A percentile compares a stretch with the other conserved stretches of the same genome.
Conservation (phyloP, 176 grass and related monocot species). For the Bothriochloa decipiens region DNA sequence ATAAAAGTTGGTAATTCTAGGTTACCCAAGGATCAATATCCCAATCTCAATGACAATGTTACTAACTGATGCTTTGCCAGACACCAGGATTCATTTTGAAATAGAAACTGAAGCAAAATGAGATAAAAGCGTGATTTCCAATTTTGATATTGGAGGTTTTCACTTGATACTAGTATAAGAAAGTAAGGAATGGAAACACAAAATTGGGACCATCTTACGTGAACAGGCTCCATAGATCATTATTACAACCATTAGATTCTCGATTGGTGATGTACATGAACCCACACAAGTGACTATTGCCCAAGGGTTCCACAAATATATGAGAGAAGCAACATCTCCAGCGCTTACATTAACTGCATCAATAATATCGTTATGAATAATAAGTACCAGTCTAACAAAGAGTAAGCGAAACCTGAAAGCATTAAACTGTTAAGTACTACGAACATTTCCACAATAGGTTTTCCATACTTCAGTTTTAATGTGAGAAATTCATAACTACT, state of each 20-base stretch:
- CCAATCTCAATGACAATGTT: constrained; percentile 14
- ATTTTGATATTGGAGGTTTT: not conserved
- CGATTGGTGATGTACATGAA: constrained; percentile 85
- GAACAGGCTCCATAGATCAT: constrained; percentile 91
- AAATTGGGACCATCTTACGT: constrained; percentile 48
- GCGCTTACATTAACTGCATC: constrained; percentile 56
- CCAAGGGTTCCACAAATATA: constrained; percentile 98
- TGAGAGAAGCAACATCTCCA: constrained; percentile 84
- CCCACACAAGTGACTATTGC: constrained; percentile 88
- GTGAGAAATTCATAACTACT: not conserved
- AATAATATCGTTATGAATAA: constrained; percentile 21
- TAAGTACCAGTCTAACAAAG: constrained; percentile 28
- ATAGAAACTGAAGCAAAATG: constrained; percentile 7
- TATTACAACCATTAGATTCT: constrained; percentile 92
- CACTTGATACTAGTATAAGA: not conserved
- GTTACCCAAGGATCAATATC: not conserved
- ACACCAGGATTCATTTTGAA: constrained; percentile 11
- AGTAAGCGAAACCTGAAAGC: constrained; percentile 14
- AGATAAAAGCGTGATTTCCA: constrained; percentile 24
- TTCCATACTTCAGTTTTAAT: not conserved
- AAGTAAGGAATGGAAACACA: constrained; percentile 28
- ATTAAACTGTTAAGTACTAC: not conserved
- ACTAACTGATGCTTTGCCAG: constrained; percentile 17
- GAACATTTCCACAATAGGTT: not conserved
- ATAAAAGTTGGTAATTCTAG: constrained; percentile 38